A percentile compares a stretch with the other conserved stretches of the same genome.
phyloP scores from a whole-genome alignment of 2,329 filamentous ascomycete genomes.

The Macrophomina pseudophaseolina region DNA sequence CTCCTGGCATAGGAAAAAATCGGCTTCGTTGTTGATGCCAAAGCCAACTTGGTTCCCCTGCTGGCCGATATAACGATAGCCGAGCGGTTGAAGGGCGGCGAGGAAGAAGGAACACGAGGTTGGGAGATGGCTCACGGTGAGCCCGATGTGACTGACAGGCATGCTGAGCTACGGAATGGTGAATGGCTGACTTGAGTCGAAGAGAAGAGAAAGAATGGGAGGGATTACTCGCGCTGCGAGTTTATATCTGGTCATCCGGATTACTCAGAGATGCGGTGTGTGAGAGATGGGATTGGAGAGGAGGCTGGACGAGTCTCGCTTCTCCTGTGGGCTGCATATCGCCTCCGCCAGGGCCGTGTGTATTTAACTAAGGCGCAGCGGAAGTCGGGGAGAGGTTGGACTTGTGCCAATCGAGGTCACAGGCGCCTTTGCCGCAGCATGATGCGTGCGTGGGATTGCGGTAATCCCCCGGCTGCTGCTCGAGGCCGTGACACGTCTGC shows the following conservation, averaged over 20 bases:
- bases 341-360: not conserved
- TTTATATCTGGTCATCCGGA: not conserved
- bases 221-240: not conserved
- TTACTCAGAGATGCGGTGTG: constrained; percentile 23
- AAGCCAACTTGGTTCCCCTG: constrained; percentile 66
- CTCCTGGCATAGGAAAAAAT: constrained; percentile 69
- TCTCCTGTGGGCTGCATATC: too few relatives aligned
- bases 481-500: not conserved
- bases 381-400: not conserved
- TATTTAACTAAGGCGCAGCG: constrained; percentile 23
- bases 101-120: constrained; percentile 85
- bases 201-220: not conserved
- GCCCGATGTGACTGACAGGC: constrained; percentile 67
- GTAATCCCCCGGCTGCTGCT: constrained; percentile 8
- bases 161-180: constrained; percentile 43
- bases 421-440: constrained; percentile 18
- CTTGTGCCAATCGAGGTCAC: constrained; percentile 6
- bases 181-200: not conserved
- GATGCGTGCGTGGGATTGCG: not conserved
- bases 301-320: constrained; percentile 8
- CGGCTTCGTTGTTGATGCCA: constrained; percentile 62
- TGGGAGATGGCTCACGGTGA: constrained; percentile 77
- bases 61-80: constrained; percentile 72
- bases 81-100: constrained; percentile 76
- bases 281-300: not conserved